Conservation (phyloP, 371 early-diverging fungal genomes). For the Mucor velutinosus region DNA sequence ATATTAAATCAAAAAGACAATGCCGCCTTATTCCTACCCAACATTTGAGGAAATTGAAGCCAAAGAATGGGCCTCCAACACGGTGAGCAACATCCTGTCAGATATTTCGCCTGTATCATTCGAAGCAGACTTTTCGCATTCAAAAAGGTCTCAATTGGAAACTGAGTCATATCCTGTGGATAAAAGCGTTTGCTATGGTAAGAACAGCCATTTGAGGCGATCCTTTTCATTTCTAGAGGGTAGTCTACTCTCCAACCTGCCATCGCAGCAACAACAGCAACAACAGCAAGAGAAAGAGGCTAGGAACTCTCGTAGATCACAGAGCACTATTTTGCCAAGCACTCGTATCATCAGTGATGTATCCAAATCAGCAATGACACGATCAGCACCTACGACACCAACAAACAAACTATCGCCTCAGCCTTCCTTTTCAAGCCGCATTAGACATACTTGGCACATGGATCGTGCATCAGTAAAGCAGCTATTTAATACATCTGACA, state of each 20-base stretch:
- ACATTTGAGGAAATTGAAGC: constrained; percentile 44
- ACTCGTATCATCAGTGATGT: not conserved
- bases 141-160: not conserved
- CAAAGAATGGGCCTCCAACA: constrained; percentile 39
- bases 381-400: constrained; percentile 6
- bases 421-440: constrained; percentile 21
- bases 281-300: not conserved
- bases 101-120: constrained; percentile 34
- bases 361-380: constrained; percentile 1
- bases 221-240: constrained; percentile 41
- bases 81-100: constrained; percentile 29
- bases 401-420: constrained; percentile 4
- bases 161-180: not conserved
- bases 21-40: constrained; percentile 31
- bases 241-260: constrained; percentile 17
- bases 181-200: not conserved
- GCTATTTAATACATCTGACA: constrained; percentile 9
- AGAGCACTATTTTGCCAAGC: constrained; percentile 15
- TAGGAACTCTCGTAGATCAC: constrained; percentile 17
- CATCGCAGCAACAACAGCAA: not conserved
- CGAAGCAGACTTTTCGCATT: constrained; percentile 17
- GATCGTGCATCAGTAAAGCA: constrained; percentile 15
- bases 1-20: constrained; percentile 5
- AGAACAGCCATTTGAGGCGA: constrained; percentile 16
- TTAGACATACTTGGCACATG: constrained; percentile 19